These are phyloP conservation scores for Leccinum huronense DNA, from an alignment of 1,284 basidiomycete species.

Conservation along the genomic window DNA sequence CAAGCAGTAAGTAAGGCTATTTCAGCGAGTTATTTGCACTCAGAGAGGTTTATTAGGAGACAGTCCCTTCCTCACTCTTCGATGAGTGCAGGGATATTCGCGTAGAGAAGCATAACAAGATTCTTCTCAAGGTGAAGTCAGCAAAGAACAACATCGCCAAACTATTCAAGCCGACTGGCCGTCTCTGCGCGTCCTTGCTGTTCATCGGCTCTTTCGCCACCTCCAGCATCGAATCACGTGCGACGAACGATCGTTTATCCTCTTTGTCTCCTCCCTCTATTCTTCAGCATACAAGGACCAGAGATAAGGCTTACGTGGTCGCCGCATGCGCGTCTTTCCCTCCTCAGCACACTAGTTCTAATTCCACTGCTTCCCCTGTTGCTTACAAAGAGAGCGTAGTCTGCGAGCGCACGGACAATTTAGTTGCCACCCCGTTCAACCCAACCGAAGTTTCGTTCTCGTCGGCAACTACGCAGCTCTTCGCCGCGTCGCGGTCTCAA, in stretches of 20 bases:
- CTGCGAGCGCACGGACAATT: not conserved
- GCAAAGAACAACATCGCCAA: slow-evolving; percentile 21
- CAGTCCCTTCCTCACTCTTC: slow-evolving; percentile 3
- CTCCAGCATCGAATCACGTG: not conserved
- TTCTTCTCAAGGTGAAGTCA: slow-evolving; percentile 17
- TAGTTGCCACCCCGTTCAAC: not conserved
- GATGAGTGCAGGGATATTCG: not conserved
- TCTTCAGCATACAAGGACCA: not conserved
- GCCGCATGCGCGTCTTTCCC: not conserved
- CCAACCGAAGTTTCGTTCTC: not conserved
- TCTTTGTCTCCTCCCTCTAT: not conserved
- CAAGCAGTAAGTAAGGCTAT: slow-evolving; percentile 11
- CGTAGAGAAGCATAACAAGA: slow-evolving; percentile 9
- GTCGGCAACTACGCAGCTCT: not conserved
- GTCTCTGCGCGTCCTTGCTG: not conserved
- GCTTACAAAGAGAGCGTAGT: not conserved
- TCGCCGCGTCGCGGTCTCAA: not conserved
- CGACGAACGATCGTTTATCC: not conserved
- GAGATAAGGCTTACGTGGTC: not conserved
- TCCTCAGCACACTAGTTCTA: not conserved
- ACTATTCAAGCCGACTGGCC: slow-evolving; percentile 18
- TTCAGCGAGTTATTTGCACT: not conserved
- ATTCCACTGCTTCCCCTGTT: not conserved
- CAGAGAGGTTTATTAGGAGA: slow-evolving; percentile 2
- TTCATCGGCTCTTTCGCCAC: not conserved